These are phyloP conservation scores for Fusarium continuum DNA, from an alignment of 2,329 filamentous ascomycete genomes.

Conservation along the genomic window DNA sequence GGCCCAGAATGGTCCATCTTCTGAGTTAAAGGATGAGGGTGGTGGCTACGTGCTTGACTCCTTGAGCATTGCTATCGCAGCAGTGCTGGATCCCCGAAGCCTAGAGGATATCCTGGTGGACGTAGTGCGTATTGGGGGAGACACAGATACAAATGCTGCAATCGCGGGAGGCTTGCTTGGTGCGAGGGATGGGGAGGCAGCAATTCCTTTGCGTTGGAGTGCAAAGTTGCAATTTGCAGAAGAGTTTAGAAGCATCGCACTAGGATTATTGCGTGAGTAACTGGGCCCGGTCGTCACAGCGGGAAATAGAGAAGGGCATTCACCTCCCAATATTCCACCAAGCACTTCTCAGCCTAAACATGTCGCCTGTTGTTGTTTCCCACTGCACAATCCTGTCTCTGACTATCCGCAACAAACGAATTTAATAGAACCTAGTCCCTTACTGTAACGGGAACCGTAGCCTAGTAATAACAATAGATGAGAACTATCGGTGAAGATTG, in stretches of 20 bases:
- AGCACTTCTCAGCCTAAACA: no score
- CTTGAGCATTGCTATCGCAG: constrained; percentile 53
- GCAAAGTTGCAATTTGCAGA: constrained; percentile 51
- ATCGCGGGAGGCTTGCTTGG: constrained; percentile 58
- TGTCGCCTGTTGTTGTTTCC: no score
- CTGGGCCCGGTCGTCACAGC: no score
- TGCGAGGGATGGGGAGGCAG: constrained; percentile 54
- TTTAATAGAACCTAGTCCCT: no score
- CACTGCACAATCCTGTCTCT: no score
- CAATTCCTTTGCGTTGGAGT: constrained; percentile 54
- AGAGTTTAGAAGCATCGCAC: constrained; percentile 46
- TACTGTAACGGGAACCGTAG: no score
- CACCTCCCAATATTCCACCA: no score
- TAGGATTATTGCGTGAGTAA: constrained; percentile 11
- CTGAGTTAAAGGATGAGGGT: constrained; percentile 42
- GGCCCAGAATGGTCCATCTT: constrained; percentile 46
- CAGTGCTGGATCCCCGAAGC: constrained; percentile 51
- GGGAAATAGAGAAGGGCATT: no score
- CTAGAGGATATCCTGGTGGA: constrained; percentile 58
- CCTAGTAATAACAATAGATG: no score
- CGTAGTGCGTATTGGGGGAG: constrained; percentile 55
- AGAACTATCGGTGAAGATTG: no score
- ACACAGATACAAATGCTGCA: constrained; percentile 59
- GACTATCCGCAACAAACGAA: no score
- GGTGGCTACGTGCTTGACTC: constrained; percentile 56